Base-by-base conservation (phyloP, 352 stramenopile species). In the Phytophthora ramorum region DNA sequence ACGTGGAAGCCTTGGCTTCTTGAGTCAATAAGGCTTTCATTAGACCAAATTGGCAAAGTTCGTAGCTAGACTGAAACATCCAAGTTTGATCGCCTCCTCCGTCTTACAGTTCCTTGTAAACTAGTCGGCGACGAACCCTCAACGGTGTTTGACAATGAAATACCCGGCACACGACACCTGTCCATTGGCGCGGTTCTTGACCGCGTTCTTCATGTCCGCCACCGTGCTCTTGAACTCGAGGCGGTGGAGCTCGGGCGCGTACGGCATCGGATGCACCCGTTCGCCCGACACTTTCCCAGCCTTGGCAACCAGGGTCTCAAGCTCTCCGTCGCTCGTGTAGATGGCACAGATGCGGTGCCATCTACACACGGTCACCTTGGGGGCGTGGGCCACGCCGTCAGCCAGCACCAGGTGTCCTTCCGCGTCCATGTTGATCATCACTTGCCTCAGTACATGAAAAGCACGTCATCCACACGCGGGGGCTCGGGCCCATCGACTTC, bases 131-230 rank as follows among this genome's bases (percentile, higher is more conserved):
- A n/a, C n/a, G n/a, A n/a, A n/a, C n/a, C n/a, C n/a, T n/a, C n/a
- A n/a, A n/a, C n/a, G n/a, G n/a, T n/a, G n/a, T n/a, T n/a, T n/a
- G n/a, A n/a, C n/a, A n/a, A 99, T 97, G 63, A 99, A 99, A 71
- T 99, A 93, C 20, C 92, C 95, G 8, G 97, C 95, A 73, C 97
- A 98, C 43, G 84, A 96, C 17, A 91, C 85, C 73, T 98, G 94
- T 7, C 83, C 95, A 74, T 98, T 98, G 22, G 75, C 66, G 37
- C 95, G 83, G 75, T 98, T 94, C 73, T 97, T 97, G 49, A 98
- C 96, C 46, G 81, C 96, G 79, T 99, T 99, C 73, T 99, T 99
- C 96, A 99, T 99, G 72, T 99, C 96, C 4, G 97, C 95, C 19
- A 99, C 84, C 16, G 87, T 80, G 66, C 80, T 95, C 68, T 91